Percentiles rank a stretch among this genome's conserved stretches.
phyloP scores from a whole-genome alignment of 176 grass and related monocot genomes.

The Lolium multiflorum region DNA sequence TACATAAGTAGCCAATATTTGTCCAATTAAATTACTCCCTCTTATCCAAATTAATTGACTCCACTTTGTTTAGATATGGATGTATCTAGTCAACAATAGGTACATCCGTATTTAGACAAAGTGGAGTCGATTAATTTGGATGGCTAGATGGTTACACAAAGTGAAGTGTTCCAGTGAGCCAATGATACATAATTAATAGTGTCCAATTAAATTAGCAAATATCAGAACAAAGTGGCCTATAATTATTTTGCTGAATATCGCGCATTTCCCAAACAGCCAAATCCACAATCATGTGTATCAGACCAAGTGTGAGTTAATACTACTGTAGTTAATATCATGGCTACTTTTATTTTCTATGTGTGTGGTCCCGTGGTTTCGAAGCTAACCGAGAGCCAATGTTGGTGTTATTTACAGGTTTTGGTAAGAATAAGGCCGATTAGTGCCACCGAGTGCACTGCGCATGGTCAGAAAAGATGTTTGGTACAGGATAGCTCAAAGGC shows the following conservation, averaged over 20 bases:
- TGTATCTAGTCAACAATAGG: no score
- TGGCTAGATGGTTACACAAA: not conserved
- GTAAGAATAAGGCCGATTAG: slow-evolving; percentile 79
- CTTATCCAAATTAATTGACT: no score
- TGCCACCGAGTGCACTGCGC: slow-evolving; percentile 46
- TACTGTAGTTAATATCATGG: not conserved
- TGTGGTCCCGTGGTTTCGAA: not conserved
- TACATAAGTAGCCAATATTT: not conserved
- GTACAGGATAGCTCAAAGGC: slow-evolving; percentile 84
- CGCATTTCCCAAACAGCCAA: not conserved
- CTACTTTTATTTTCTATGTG: not conserved
- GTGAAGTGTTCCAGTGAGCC: not conserved
- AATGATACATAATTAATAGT: not conserved
- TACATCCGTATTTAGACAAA: no score
- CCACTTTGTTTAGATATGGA: no score
- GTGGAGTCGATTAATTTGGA: no score
- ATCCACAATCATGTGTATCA: slow-evolving; percentile 3
- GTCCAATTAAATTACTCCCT: not conserved
- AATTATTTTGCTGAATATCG: not conserved
- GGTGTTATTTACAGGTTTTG: slow-evolving; percentile 56
- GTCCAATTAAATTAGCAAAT: not conserved
- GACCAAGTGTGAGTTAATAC: not conserved
- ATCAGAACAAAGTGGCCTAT: not conserved
- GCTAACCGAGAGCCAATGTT: no score
- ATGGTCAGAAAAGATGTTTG: slow-evolving; percentile 73